These are phyloP conservation scores for Mortierella sp. DNA, from an alignment of 371 early-diverging fungal species.

Conservation along the genomic window DNA sequence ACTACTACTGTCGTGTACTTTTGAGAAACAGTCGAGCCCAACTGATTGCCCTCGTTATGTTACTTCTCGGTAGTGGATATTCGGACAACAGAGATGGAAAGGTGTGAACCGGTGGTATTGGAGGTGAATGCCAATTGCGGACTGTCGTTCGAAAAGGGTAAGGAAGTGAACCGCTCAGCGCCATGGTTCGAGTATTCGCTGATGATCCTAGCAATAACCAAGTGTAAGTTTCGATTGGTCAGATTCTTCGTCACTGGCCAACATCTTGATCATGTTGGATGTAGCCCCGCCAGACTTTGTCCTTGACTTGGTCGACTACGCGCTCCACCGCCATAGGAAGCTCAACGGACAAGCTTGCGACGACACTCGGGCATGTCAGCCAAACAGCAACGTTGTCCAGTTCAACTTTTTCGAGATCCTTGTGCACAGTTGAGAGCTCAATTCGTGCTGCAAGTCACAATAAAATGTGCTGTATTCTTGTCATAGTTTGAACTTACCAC, in stretches of 20 bases:
- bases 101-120: conserved; percentile 54
- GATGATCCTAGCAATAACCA: no score
- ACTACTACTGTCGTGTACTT: no score
- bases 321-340: conserved; percentile 27
- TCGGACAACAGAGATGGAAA: conserved; percentile 50
- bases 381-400: no score
- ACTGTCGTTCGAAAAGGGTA: conserved; percentile 56
- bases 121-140: conserved; percentile 69
- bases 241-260: conserved; percentile 53
- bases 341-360: neutral
- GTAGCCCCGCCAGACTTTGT: conserved; percentile 43
- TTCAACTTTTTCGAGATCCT: no score
- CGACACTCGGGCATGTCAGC: no score
- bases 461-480: neutral
- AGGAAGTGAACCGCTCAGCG: no score
- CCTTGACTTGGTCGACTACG: conserved; percentile 49
- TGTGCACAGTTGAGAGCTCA: no score
- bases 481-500: neutral
- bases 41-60: no score
- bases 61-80: conserved; percentile 54
- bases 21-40: no score
- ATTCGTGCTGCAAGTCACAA: neutral
- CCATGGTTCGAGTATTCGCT: no score
- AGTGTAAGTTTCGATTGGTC: no score
- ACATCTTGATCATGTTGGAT: conserved; percentile 55